Evolutionary conservation across 495 filamentous ascomycete genomes (phyloP).

Genomic region (Aspergillus cavernicola): DNA sequence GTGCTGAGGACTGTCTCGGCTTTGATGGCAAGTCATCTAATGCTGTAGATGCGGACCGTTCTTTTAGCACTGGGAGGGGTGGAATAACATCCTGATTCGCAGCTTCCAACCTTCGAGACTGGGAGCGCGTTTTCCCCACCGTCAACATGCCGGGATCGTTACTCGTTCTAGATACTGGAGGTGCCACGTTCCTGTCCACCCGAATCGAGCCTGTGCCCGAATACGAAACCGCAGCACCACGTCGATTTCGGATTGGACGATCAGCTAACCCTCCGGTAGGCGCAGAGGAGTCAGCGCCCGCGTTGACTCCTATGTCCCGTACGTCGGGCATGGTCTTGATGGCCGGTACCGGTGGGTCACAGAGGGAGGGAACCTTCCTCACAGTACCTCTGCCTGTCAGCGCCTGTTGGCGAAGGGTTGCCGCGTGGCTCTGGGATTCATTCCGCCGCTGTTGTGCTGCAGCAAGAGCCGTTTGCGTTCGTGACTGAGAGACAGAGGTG

Average conservation of each 20-base stretch:
- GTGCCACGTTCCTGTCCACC: conserved; percentile 25
- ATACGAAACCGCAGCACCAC: conserved; percentile 37
- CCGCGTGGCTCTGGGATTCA: conserved; percentile 45
- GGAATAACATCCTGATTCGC: conserved; percentile 23
- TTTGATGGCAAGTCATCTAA: conserved; percentile 18
- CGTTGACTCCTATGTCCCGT: conserved; percentile 15
- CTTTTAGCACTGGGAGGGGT: conserved; percentile 15
- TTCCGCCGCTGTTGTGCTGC: conserved; percentile 41
- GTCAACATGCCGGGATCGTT: conserved; percentile 34
- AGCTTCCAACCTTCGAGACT: conserved; percentile 39
- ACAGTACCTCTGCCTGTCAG: conserved; percentile 27
- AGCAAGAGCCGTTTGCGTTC: conserved; percentile 40
- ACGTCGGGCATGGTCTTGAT: conserved; percentile 19
- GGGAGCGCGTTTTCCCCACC: conserved; percentile 46
- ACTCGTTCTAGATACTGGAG: conserved; percentile 28
- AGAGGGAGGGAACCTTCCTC: conserved; percentile 28
- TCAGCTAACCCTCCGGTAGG: conserved; percentile 37
- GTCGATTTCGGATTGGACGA: conserved; percentile 39
- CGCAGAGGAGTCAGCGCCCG: conserved; percentile 1
- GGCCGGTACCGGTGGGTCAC: conserved; percentile 22
- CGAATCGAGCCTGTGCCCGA: conserved; percentile 31
- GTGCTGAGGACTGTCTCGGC: conserved; percentile 10
- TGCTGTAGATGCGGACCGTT: conserved; percentile 22
- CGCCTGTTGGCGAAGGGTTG: conserved; percentile 45
- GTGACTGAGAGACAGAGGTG: conserved; percentile 26